Base-by-base conservation (phyloP, 140 eudicot species). In the Anethum foeniculum region DNA sequence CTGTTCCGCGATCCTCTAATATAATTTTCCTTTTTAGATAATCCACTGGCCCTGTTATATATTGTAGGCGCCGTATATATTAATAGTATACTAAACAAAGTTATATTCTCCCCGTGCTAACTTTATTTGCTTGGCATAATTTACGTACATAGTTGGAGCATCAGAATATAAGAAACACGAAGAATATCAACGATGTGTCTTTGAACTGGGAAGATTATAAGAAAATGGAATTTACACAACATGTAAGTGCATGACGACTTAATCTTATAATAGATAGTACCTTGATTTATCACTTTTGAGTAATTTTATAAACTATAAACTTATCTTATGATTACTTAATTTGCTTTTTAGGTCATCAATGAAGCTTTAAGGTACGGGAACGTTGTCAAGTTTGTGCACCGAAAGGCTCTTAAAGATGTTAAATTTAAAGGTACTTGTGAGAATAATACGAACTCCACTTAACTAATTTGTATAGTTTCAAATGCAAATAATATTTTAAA, bases 361-460 rank as follows among this genome's bases (percentile, higher is more conserved):
- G 97, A 92, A 86, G 91, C 97, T 82, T 90, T 92, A 77, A 90
- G 97, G 84, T 88, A 77, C 86, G 97, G 97, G 76, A 92, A 92
- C 85, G 80, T 92, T 85, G 97, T 92, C 85, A 92, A 92, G 89
- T 90, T 92, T 88, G 90, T 92, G 79, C 97, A 92, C 85, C 85
- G 97, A 78, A 90, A 88, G 93, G 97, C 97, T 71, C 91, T 92
- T 56, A 86, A 73, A 76, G 97, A 92, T 88, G 86, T 92, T 78
- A 87, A 88, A 82, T 92, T 85, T 68, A 88, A 83, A 92, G 97
- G 97, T 92, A 82, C 43, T 67, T 67, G 43, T 67, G 74, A 62
- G 69, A 62, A 62, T 25, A 25, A 62, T 62, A n/a, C 34, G 69
- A 62, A 62, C 69, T 62, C 34, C 69, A 62, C 69, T 62, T 62